Conservation (phyloP, 768 basidiomycete genomes). For the Boletellus ananiceps region DNA sequence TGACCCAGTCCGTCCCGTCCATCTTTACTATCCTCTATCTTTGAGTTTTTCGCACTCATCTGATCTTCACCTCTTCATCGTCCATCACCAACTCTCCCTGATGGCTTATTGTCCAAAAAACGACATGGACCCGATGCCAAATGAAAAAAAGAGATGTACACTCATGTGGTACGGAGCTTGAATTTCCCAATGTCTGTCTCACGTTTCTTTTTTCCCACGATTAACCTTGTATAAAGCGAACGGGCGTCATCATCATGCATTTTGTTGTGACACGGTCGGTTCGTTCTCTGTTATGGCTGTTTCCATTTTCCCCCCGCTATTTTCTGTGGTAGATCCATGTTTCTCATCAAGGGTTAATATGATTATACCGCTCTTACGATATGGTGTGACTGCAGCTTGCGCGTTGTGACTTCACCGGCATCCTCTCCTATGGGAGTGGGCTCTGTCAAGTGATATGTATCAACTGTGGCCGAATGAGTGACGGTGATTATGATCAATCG, state of each 20-base stretch:
- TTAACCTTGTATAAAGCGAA: conserved; percentile 22
- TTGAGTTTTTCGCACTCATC: conserved; percentile 26
- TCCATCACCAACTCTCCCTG: conserved; percentile 12
- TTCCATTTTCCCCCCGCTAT: neutral
- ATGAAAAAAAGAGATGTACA: conserved; percentile 14
- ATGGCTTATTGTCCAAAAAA: conserved; percentile 9
- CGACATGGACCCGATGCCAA: conserved; percentile 4
- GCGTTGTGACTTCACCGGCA: no score
- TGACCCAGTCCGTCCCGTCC: conserved; percentile 35
- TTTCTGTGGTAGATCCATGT: conserved; percentile 4
- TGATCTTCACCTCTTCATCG: conserved; percentile 13
- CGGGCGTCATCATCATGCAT: conserved; percentile 6
- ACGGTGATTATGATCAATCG: no score
- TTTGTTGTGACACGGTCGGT: conserved; percentile 32
- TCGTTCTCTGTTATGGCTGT: conserved; percentile 10
- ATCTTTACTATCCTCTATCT: conserved; percentile 26
- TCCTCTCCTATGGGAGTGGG: no score
- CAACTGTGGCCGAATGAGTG: no score
- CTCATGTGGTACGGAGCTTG: conserved; percentile 27
- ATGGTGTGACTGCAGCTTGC: neutral
- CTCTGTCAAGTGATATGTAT: no score
- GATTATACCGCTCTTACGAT: conserved; percentile 14
- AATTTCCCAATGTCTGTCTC: conserved; percentile 20
- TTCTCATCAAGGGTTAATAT: conserved; percentile 12
- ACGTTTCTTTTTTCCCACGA: conserved; percentile 10